Conservation (phyloP, 352 stramenopile species). For the Phytophthora sp. region DNA sequence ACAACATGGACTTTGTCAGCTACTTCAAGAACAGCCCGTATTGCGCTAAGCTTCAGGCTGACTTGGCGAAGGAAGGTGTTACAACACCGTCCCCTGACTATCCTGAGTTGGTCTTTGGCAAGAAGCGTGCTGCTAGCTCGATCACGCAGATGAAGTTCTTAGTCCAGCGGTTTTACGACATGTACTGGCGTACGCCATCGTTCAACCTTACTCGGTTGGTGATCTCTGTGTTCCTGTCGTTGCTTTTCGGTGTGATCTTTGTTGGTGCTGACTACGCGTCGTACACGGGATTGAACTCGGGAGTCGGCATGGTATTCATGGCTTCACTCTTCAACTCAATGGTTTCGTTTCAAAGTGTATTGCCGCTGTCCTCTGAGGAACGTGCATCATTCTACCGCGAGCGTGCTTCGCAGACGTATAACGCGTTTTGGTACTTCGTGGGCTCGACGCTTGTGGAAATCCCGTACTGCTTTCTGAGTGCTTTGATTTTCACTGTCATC, state of each 20-base stretch:
- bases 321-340: conserved; percentile 68
- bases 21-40: conserved; percentile 30
- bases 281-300: conserved; percentile 36
- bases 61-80: conserved; percentile 29
- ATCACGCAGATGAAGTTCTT: conserved; percentile 34
- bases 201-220: conserved; percentile 78
- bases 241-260: conserved; percentile 79
- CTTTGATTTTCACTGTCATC: conserved; percentile 64
- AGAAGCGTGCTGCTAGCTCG: conserved; percentile 32
- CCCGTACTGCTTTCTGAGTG: conserved; percentile 28
- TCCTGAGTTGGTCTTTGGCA: conserved; percentile 32
- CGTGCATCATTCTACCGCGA: conserved; percentile 82
- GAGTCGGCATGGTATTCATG: conserved; percentile 81
- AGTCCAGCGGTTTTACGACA: conserved; percentile 33
- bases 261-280: conserved; percentile 36
- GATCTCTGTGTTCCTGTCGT: conserved; percentile 61
- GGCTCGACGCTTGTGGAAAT: conserved; percentile 40
- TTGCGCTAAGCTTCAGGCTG: conserved; percentile 6
- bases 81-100: conserved; percentile 17
- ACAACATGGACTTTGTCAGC: conserved; percentile 31
- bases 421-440: conserved; percentile 58
- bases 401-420: conserved; percentile 50
- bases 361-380: conserved; percentile 79
- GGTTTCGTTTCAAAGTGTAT: conserved; percentile 62
- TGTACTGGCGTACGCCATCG: conserved; percentile 53